These are phyloP conservation scores for Tulasnella calospora DNA, from an alignment of 768 basidiomycete species.

Conservation along the genomic window DNA sequence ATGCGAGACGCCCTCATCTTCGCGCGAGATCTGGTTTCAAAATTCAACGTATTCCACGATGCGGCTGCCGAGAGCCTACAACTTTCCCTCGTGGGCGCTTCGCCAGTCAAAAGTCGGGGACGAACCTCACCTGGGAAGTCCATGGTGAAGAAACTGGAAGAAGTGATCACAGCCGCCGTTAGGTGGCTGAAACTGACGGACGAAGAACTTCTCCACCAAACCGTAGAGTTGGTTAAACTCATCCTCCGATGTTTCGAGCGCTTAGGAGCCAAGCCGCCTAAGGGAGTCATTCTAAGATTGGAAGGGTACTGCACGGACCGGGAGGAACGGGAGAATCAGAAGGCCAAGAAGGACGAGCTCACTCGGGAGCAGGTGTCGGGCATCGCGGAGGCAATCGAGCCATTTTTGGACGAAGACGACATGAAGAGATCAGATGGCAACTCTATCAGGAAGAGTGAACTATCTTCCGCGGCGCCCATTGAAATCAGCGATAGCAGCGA, in stretches of 20 bases:
- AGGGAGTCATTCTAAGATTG: constrained; percentile 58
- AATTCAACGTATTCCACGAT: constrained; percentile 72
- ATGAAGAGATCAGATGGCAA: constrained; percentile 29
- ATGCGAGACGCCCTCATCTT: constrained; percentile 98
- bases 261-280: constrained; percentile 51
- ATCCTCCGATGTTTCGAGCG: constrained; percentile 71
- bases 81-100: constrained; percentile 37
- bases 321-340: constrained; percentile 3
- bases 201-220: constrained; percentile 83
- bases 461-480: background rate
- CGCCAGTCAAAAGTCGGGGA: constrained; percentile 32
- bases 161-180: constrained; percentile 70
- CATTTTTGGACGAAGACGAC: constrained; percentile 40
- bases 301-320: constrained; percentile 36
- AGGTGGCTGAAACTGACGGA: constrained; percentile 92
- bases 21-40: constrained; percentile 76
- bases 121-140: constrained; percentile 47
- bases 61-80: constrained; percentile 39
- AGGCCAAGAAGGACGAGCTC: constrained; percentile 28
- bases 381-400: constrained; percentile 60
- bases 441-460: background rate
- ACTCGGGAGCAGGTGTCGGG: constrained; percentile 48
- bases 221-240: constrained; percentile 74
- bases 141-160: constrained; percentile 75
- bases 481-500: constrained; percentile 38